Evolutionary conservation across 2,329 filamentous ascomycete genomes (phyloP), one percentile per base, ranked within the genome.

Genomic region (Gliomastix tumulicola): DNA sequence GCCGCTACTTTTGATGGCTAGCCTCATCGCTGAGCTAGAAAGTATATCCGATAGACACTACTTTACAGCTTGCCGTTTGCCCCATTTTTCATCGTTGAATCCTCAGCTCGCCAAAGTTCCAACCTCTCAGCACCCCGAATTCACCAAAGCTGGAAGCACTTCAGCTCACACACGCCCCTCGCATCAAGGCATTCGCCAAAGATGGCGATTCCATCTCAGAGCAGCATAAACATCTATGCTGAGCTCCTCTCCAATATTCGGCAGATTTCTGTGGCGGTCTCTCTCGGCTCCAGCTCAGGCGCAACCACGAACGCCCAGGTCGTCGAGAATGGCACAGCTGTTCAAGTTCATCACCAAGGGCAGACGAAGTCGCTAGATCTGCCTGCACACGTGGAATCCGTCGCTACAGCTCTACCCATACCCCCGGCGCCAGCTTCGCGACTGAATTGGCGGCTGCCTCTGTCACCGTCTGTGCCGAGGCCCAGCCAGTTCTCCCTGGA

Each of bases 181-280:
- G n/a, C n/a, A n/a, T n/a, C n/a, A n/a, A n/a, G n/a, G n/a, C n/a
- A n/a, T n/a, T 28, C 25, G 25, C 13, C 25, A 28, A 16, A 28
- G 11, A 28, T 28, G 25, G 17, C 17, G 25, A 28, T n/a, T 28
- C 25, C 25, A 28, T 33, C 41, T 20, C 32, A 35, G 32, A 32
- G 13, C 4, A 34, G 44, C n/a, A 45, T 62, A 16, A 48, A 56
- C 3, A 64, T 83, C 17, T 82, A 84, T 50, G 78, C 79, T 6
- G 80, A 84, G 57, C 65, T 82, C 2, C 67, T 84, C 4, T 62
- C 70, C 20, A 81, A 82, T 41, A 79, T 84, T 44, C 67, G 72
- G 30, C 77, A 82, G 50, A 65, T 84, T 27, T 80, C 78, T 5
- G 58, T 82, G 17, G 71, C 68, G 35, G 74, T 68, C 7, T 65